Evolutionary conservation across 2,329 filamentous ascomycete genomes (phyloP).

Genomic region (Drechslerella coelobrocha): DNA sequence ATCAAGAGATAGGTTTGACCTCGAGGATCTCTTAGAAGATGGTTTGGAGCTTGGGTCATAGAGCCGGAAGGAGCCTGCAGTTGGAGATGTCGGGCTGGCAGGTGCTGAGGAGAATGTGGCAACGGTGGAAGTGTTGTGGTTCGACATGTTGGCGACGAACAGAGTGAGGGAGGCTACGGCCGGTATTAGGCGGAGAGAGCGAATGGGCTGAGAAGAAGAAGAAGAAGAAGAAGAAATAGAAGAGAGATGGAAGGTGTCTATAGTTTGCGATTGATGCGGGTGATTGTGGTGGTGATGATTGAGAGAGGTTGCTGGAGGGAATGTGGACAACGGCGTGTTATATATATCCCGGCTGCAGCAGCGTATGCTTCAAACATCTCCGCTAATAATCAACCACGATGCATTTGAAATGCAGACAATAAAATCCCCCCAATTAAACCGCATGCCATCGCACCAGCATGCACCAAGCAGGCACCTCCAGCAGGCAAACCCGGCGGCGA

Average conservation of each 20-base stretch:
- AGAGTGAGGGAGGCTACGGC: neutral
- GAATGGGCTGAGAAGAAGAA: no score
- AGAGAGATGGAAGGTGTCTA: no score
- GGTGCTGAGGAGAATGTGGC: slow-evolving; percentile 27
- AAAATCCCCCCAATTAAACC: no score
- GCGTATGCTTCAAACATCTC: no score
- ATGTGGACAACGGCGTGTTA: no score
- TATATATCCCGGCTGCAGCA: no score
- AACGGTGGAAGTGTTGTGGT: neutral
- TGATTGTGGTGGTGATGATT: no score
- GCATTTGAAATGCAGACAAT: no score
- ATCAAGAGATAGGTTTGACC: slow-evolving; percentile 69
- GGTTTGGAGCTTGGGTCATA: slow-evolving; percentile 34
- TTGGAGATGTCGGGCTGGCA: slow-evolving; percentile 40
- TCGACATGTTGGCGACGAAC: slow-evolving; percentile 16
- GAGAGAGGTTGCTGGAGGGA: no score
- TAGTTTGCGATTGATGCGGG: no score
- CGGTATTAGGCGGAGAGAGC: neutral
- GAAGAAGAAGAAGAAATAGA: no score
- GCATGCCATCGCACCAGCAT: neutral
- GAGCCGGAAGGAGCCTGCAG: slow-evolving; percentile 35
- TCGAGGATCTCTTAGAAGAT: slow-evolving; percentile 48
- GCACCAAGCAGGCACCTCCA: neutral
- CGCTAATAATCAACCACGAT: no score
- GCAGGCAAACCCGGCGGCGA: slow-evolving; percentile 1